Conservation (phyloP, 139 green algal species). For the Volvox reticuliferus region DNA sequence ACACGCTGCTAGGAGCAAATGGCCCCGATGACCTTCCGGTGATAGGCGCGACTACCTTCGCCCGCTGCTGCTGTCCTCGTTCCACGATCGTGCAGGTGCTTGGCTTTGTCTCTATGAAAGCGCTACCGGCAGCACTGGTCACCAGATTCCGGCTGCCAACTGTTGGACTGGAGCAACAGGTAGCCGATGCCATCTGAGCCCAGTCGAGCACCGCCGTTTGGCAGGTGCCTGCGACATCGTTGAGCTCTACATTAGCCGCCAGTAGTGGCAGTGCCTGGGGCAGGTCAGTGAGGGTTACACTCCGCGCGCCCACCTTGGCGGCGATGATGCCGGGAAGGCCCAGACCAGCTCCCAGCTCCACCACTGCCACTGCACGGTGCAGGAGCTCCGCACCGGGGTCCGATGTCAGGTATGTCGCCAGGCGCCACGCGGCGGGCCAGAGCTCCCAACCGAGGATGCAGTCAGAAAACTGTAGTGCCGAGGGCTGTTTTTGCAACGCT, state of each 20-base stretch:
- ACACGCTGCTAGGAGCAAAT: too few species aligned
- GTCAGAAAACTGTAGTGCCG: not conserved
- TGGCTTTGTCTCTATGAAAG: too few species aligned
- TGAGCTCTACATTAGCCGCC: not conserved
- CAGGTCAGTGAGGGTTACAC: slow-evolving; percentile 21
- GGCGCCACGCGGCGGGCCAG: slow-evolving; percentile 24
- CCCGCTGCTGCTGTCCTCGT: too few species aligned
- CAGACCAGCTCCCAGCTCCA: slow-evolving; percentile 35
- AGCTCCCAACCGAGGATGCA: slow-evolving; percentile 47
- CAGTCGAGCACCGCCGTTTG: slow-evolving; percentile 8
- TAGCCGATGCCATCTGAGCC: not conserved
- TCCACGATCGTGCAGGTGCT: too few species aligned
- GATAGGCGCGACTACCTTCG: too few species aligned
- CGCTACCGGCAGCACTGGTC: too few species aligned
- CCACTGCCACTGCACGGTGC: not conserved
- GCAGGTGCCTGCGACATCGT: not conserved
- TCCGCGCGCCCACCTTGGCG: not conserved
- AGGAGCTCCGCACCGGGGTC: not conserved
- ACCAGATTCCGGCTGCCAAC: too few species aligned
- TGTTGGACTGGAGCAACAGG: too few species aligned
- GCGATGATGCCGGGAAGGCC: slow-evolving; percentile 38
- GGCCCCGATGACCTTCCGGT: too few species aligned
- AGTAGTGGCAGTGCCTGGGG: slow-evolving; percentile 37
- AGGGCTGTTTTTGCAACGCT: too few species aligned
- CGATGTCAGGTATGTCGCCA: not conserved